A percentile compares a stretch with the other conserved stretches of the same genome.
phyloP scores from a whole-genome alignment of 345 rosid species.

The Salix koriyanagi region DNA sequence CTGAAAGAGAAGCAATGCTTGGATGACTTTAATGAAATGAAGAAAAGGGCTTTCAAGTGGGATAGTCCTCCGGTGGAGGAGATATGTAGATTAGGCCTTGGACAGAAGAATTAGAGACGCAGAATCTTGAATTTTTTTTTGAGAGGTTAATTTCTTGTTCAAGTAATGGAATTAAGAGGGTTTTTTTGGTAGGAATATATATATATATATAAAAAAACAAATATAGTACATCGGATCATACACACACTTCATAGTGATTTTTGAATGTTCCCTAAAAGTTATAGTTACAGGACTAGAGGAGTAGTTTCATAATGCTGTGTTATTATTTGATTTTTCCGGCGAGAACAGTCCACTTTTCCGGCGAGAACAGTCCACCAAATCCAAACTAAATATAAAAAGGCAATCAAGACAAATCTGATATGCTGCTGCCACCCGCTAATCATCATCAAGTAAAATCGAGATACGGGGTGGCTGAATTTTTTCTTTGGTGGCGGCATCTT shows the following conservation, averaged over 20 bases:
- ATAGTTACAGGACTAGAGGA: background rate
- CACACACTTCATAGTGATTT: background rate
- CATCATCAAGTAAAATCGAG: too few relatives aligned
- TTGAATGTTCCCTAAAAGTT: background rate
- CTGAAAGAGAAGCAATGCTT: slow-evolving; percentile 43
- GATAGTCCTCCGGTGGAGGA: slow-evolving; percentile 62
- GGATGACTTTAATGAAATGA: slow-evolving; percentile 54
- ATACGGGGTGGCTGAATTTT: too few relatives aligned
- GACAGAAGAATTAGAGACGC: background rate
- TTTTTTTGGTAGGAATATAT: background rate
- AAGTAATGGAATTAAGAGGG: background rate
- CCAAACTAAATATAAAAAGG: background rate
- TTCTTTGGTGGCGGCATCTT: too few relatives aligned
- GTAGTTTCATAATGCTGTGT: background rate
- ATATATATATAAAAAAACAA: too few relatives aligned
- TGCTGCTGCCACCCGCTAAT: background rate
- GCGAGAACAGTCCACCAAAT: background rate
- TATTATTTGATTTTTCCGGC: too few relatives aligned
- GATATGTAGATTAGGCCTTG: slow-evolving; percentile 50
- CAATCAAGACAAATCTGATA: background rate
- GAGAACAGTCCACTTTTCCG: too few relatives aligned
- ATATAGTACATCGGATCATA: background rate
- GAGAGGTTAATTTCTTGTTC: background rate
- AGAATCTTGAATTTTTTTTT: background rate
- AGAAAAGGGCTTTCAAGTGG: slow-evolving; percentile 44